These are phyloP conservation scores for Coix lacrymajobi DNA, from an alignment of 176 grass and related monocot species.

Conservation along the genomic window DNA sequence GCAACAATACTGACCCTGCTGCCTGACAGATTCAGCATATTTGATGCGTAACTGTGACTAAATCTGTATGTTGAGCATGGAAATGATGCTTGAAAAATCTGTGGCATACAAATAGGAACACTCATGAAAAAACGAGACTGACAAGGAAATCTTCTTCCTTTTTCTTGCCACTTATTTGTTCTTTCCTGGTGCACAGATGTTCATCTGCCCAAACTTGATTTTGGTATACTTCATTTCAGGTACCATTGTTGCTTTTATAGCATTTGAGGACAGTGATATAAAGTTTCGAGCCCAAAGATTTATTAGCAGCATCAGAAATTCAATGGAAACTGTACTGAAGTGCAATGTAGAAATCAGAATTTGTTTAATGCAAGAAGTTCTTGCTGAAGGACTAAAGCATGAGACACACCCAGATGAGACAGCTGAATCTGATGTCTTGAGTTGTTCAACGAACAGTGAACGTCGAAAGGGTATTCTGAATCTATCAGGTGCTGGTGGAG, in stretches of 20 bases:
- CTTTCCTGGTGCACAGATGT: neutral
- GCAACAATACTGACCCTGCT: neutral
- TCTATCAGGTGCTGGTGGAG: conserved; percentile 19
- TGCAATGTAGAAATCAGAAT: conserved; percentile 71
- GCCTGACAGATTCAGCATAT: neutral
- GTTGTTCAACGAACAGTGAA: conserved; percentile 47
- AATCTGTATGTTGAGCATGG: conserved; percentile 16
- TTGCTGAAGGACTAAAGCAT: conserved; percentile 26
- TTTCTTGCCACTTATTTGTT: neutral
- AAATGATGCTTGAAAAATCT: neutral
- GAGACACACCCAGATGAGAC: conserved; percentile 15
- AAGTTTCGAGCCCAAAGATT: conserved; percentile 86
- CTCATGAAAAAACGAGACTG: neutral
- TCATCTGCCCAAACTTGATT: neutral
- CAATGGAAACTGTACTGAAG: conserved; percentile 79
- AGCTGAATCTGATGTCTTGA: conserved; percentile 40
- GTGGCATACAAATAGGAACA: neutral
- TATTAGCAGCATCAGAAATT: conserved; percentile 89
- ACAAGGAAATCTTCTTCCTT: neutral
- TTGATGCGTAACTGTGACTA: conserved; percentile 23
- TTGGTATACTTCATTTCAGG: conserved; percentile 36
- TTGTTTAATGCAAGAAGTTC: conserved; percentile 44
- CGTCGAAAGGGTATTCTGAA: conserved; percentile 37
- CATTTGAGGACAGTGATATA: conserved; percentile 69
- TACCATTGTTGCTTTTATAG: conserved; percentile 62